These are phyloP conservation scores for Typha latifolia DNA, from an alignment of 176 grass and related monocot genomes.

Conservation along the genomic window DNA sequence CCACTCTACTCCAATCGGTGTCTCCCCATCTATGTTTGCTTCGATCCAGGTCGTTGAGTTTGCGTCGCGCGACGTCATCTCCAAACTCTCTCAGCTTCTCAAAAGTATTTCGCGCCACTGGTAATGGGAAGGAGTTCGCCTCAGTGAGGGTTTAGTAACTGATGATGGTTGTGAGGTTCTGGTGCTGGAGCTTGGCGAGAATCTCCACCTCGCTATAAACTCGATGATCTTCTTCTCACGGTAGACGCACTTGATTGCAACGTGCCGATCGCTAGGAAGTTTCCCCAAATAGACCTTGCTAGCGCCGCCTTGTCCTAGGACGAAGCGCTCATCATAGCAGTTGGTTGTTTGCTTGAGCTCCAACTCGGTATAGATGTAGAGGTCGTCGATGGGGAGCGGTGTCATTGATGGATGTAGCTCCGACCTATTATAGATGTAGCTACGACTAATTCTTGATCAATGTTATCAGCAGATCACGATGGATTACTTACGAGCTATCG, in stretches of 20 bases:
- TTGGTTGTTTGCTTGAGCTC: conserved; percentile 49
- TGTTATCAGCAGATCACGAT: too few species aligned
- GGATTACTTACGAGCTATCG: too few species aligned
- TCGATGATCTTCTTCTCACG: conserved; percentile 40
- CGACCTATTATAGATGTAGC: too few species aligned
- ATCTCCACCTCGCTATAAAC: conserved; percentile 55
- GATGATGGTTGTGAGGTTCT: conserved; percentile 49
- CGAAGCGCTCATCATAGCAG: conserved; percentile 37
- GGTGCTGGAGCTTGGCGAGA: conserved; percentile 54
- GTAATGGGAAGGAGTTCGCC: too few species aligned
- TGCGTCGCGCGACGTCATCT: too few species aligned
- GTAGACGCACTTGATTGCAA: conserved; percentile 62
- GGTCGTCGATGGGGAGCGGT: conserved; percentile 23
- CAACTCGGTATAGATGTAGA: conserved; percentile 67
- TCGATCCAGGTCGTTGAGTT: too few species aligned
- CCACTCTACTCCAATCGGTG: too few species aligned
- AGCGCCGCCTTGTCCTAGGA: conserved; percentile 48
- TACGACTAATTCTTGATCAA: too few species aligned
- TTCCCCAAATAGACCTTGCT: conserved; percentile 57
- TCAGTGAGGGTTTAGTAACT: conserved; percentile 23
- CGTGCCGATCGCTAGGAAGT: conserved; percentile 45
- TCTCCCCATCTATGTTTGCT: too few species aligned
- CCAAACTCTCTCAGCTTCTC: too few species aligned
- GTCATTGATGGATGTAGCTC: too few species aligned
- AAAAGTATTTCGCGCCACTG: too few species aligned